A percentile compares a stretch with the other conserved stretches of the same genome.
phyloP scores from a whole-genome alignment of 805 yeast genomes.

The Candida golubevii region DNA sequence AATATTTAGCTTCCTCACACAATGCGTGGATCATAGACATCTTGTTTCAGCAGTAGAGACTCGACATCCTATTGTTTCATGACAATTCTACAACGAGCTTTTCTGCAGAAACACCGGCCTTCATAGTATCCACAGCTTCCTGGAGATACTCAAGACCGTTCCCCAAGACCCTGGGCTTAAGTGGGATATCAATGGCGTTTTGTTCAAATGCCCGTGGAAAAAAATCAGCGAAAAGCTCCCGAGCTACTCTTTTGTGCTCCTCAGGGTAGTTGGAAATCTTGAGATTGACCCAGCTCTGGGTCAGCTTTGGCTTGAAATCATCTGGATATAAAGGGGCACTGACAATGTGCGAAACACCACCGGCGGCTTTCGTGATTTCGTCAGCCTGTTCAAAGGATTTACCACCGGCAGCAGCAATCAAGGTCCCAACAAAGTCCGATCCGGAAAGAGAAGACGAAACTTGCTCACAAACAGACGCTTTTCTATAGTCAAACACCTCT shows the following conservation, averaged over 20 bases:
- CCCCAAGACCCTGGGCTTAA: conserved; percentile 7
- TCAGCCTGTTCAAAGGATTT: conserved; percentile 7
- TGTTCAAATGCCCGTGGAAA: conserved; percentile 6
- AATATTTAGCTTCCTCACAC: no score
- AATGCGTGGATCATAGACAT: no score
- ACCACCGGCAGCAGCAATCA: conserved; percentile 10
- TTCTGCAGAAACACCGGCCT: conserved; percentile 8
- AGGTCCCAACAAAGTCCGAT: conserved; percentile 9
- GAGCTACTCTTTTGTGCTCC: conserved; percentile 1
- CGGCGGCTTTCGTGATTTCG: conserved; percentile 1
- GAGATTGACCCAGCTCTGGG: conserved; percentile 5
- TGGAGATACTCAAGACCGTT: conserved; percentile 4
- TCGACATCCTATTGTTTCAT: not conserved
- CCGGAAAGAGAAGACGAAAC: conserved; percentile 1
- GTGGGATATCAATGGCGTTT: not conserved
- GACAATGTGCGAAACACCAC: conserved; percentile 1
- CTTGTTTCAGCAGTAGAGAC: no score
- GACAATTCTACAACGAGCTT: conserved; percentile 10
- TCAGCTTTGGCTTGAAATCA: conserved; percentile 5
- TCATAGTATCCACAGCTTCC: conserved; percentile 3
- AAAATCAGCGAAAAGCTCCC: not conserved
- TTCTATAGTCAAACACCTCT: conserved; percentile 6
- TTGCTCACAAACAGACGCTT: conserved; percentile 4
- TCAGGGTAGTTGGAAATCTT: conserved; percentile 2
- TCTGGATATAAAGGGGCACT: conserved; percentile 8